phyloP scores from a whole-genome alignment of 2,329 filamentous ascomycete species.

The Zymoseptoria crescenta region DNA sequence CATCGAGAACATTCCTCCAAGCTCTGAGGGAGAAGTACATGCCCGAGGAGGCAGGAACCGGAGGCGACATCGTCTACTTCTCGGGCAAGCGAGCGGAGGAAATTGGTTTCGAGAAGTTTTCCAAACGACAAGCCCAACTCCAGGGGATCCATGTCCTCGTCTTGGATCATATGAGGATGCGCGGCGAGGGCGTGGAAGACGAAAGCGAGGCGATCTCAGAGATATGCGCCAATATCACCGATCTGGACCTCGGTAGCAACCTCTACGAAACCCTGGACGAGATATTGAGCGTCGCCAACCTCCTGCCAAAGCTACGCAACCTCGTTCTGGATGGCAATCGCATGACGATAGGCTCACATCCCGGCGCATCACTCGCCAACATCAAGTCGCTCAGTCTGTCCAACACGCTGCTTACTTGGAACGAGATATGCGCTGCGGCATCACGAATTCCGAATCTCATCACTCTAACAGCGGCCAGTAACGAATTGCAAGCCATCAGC shows the following conservation, averaged over 20 bases:
- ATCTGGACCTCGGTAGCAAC: conserved; percentile 81
- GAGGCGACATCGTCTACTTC: conserved; percentile 56
- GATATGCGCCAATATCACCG: conserved; percentile 52
- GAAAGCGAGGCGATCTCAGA: conserved; percentile 43
- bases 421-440: conserved; percentile 35
- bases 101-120: conserved; percentile 90
- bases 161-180: conserved; percentile 66
- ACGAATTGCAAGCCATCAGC: conserved; percentile 30
- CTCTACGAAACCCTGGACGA: conserved; percentile 61
- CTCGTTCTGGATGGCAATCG: conserved; percentile 54
- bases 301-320: conserved; percentile 55
- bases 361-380: background rate
- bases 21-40: conserved; percentile 82
- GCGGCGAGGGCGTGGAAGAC: conserved; percentile 9
- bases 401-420: conserved; percentile 37
- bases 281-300: conserved; percentile 62
- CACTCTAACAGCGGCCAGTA: conserved; percentile 40
- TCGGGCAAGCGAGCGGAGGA: conserved; percentile 81
- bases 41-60: conserved; percentile 29
- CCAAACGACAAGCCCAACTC: conserved; percentile 67
- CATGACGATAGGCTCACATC: conserved; percentile 32
- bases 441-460: conserved; percentile 49
- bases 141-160: conserved; percentile 73
- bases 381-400: conserved; percentile 38
- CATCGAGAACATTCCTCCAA: conserved; percentile 64